Conservation (phyloP, 768 basidiomycete genomes). For the Dentipellis fragilis region DNA sequence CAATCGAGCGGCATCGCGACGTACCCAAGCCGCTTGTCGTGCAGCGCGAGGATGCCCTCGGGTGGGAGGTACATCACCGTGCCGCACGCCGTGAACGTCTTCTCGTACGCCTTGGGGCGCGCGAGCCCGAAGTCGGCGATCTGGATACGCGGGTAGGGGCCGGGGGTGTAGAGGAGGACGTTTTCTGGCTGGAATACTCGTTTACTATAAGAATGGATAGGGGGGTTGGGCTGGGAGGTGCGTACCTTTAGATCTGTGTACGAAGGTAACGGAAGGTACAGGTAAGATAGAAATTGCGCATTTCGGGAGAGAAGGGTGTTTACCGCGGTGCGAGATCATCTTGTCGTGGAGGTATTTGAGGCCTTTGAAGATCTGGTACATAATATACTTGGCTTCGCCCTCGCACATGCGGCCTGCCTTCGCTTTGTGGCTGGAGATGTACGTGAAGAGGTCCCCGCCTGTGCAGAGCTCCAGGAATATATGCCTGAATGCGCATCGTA, state of each 20-base stretch:
- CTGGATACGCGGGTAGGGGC: conserved; percentile 74
- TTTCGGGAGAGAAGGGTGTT: conserved; percentile 10
- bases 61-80: conserved; percentile 81
- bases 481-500: conserved; percentile 32
- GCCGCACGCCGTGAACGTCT: conserved; percentile 81
- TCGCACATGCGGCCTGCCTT: conserved; percentile 48
- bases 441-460: conserved; percentile 82
- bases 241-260: conserved; percentile 60
- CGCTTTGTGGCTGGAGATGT: conserved; percentile 55
- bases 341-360: conserved; percentile 61
- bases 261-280: too few species aligned
- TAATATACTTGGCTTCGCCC: conserved; percentile 77
- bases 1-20: conserved; percentile 82
- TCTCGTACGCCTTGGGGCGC: conserved; percentile 66
- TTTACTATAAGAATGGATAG: neutral
- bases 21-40: conserved; percentile 64
- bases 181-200: conserved; percentile 55
- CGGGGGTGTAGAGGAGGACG: conserved; percentile 68
- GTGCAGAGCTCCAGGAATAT: conserved; percentile 82
- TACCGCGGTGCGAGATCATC: conserved; percentile 74
- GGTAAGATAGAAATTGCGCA: too few species aligned
- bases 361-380: conserved; percentile 69
- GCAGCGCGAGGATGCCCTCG: conserved; percentile 73
- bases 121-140: conserved; percentile 87
- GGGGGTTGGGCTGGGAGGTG: neutral